phyloP scores from a whole-genome alignment of 208 protist species.

The Leptomonas pyrrhocoris region DNA sequence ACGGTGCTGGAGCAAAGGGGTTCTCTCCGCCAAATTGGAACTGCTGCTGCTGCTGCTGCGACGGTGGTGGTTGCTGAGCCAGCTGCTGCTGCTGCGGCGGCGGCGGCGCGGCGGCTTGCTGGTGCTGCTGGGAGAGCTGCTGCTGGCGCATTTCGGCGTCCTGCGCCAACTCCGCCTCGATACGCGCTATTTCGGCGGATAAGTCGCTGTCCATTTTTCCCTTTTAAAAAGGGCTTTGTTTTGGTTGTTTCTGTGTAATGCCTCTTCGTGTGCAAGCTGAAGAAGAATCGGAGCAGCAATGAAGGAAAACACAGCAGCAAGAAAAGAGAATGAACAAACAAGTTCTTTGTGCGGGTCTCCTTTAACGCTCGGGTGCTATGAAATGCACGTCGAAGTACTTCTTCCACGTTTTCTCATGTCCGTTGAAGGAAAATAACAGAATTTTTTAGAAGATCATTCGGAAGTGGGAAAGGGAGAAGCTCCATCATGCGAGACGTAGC shows the following conservation, averaged over 20 bases:
- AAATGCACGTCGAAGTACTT: no score
- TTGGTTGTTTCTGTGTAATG: no score
- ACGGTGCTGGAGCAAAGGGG: conserved; percentile 3
- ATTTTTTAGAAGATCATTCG: not conserved
- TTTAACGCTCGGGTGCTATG: no score
- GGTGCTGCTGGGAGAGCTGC: conserved; percentile 46
- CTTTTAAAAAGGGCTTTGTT: no score
- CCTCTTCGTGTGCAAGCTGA: no score
- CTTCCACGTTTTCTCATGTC: no score
- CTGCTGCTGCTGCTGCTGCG: conserved; percentile 23
- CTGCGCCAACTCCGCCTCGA: conserved; percentile 77
- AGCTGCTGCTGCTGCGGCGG: conserved; percentile 41
- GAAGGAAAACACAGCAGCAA: no score
- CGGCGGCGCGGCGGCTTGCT: conserved; percentile 22
- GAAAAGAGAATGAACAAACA: no score
- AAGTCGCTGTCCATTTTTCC: conserved; percentile 70
- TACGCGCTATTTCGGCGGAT: conserved; percentile 74
- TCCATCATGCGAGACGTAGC: no score
- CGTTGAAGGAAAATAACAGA: no score
- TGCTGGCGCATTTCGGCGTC: conserved; percentile 63
- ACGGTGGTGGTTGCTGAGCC: no score
- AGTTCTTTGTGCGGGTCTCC: no score
- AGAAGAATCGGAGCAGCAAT: conserved; percentile 9
- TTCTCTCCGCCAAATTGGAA: conserved; percentile 11
- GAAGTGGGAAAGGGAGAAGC: not conserved